Percentiles rank a stretch among this genome's conserved stretches.
These are phyloP conservation scores for Melanomma pulvis-pyrius DNA, from an alignment of 495 filamentous ascomycete species.

Conservation along the genomic window DNA sequence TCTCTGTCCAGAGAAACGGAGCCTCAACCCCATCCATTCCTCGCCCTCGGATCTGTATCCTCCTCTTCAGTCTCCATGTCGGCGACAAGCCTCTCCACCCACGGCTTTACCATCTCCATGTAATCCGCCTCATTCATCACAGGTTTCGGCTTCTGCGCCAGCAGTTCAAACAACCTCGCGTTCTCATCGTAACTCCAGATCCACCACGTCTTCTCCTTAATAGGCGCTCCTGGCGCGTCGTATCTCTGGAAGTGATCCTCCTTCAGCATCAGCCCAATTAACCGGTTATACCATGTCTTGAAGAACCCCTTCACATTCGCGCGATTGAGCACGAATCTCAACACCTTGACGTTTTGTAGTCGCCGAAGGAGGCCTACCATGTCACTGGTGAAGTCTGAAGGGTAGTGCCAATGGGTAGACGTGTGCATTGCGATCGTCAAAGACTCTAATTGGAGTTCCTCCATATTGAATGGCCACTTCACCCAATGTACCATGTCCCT, in stretches of 20 bases:
- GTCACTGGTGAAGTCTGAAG: constrained; percentile 36
- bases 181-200: constrained; percentile 39
- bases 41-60: constrained; percentile 39
- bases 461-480: constrained; percentile 36
- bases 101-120: constrained; percentile 38
- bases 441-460: constrained; percentile 31
- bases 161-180: constrained; percentile 35
- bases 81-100: constrained; percentile 31
- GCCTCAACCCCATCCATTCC: constrained; percentile 24
- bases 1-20: no score
- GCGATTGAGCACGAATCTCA: constrained; percentile 41
- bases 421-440: constrained; percentile 40
- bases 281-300: constrained; percentile 41
- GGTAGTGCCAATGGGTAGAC: constrained; percentile 39
- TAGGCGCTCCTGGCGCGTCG: constrained; percentile 18
- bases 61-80: constrained; percentile 41
- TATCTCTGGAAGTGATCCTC: constrained; percentile 41
- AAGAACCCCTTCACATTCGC: constrained; percentile 42
- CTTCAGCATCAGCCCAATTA: constrained; percentile 42
- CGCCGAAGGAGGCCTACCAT: constrained; percentile 39
- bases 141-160: constrained; percentile 33
- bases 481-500: constrained; percentile 36
- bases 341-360: constrained; percentile 30
- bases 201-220: constrained; percentile 41
- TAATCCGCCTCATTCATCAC: constrained; percentile 37